Conservation (phyloP, 495 filamentous ascomycete genomes). For the Talaromyces liani region DNA sequence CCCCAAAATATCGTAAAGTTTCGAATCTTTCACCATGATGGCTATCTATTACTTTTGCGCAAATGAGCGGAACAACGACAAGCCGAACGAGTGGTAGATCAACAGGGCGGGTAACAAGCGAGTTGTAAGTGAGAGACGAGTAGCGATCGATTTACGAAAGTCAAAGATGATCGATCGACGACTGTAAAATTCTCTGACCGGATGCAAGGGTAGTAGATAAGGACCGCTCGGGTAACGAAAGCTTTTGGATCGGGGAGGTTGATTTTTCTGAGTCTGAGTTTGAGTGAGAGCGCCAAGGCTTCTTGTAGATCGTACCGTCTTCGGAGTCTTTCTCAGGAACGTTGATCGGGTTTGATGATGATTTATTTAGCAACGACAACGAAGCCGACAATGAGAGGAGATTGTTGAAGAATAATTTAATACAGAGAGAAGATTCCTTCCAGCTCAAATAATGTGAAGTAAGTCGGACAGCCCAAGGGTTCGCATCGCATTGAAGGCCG, state of each 20-base stretch:
- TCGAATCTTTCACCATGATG: conserved; percentile 87
- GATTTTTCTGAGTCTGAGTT: not conserved
- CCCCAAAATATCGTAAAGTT: conserved; percentile 78
- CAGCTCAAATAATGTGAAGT: not conserved
- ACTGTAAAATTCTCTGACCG: not conserved
- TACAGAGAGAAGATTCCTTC: not conserved
- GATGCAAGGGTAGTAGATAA: not conserved
- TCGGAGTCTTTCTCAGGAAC: not conserved
- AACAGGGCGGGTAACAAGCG: conserved; percentile 6
- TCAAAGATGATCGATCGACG: not conserved
- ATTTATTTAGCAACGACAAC: not conserved
- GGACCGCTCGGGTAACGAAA: not conserved
- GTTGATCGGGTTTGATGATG: not conserved
- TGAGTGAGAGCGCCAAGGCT: conserved; percentile 2
- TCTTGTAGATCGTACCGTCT: conserved; percentile 2
- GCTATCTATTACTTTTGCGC: conserved; percentile 11
- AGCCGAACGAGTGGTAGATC: conserved; percentile 7
- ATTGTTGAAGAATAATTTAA: not conserved
- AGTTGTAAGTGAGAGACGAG: not conserved
- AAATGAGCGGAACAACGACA: conserved; percentile 11
- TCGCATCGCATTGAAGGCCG: not conserved
- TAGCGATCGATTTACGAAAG: not conserved
- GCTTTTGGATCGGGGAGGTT: not conserved
- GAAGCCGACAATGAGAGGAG: not conserved
- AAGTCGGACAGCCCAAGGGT: not conserved